Conservation (phyloP, 129 eudicot species). For the Helianthus annuus region HanXRQr2.0-SUNRISE NC_035449.2:153066521-153067020, state of each 20-base stretch:
- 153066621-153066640: conserved; percentile 19
- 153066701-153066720: conserved; percentile 72
- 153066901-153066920: neutral
- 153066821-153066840: conserved; percentile 69
- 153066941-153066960: conserved; percentile 53
- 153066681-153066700: conserved; percentile 51
- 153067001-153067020: conserved; percentile 69
- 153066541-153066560: conserved; percentile 19
- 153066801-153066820: conserved; percentile 89
- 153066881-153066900: neutral
- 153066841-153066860: neutral
- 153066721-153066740: conserved; percentile 82
- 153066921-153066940: neutral
- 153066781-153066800: conserved; percentile 56
- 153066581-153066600: conserved; percentile 8
- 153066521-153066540: conserved; percentile 21
- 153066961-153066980: conserved; percentile 74
- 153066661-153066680: conserved; percentile 22
- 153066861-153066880: neutral
- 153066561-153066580: conserved; percentile 13
- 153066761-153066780: conserved; percentile 72
- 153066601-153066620: neutral
- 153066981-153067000: conserved; percentile 59
- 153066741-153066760: conserved; percentile 93
- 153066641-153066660: neutral